These are phyloP conservation scores for Kodamaea sp. DNA, from an alignment of 1,139 yeast species.

Conservation along the genomic window DNA sequence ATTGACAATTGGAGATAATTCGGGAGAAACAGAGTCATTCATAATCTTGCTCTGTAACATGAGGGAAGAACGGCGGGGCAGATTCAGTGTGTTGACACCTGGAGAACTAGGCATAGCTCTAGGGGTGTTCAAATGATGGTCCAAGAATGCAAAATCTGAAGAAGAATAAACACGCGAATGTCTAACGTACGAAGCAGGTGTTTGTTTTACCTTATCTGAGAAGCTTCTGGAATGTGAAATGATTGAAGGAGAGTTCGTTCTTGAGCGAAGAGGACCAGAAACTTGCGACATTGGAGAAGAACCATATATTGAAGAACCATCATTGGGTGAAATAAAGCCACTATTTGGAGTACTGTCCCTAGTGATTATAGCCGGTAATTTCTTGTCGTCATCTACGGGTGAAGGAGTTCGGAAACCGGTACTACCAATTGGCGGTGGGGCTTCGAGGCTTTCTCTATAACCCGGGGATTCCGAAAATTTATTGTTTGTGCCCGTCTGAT, in stretches of 20 bases:
- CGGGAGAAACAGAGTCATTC: constrained; percentile 33
- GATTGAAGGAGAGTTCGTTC: background rate
- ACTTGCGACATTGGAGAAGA: too few species aligned
- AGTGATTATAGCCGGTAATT: too few species aligned
- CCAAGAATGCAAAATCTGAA: constrained; percentile 10
- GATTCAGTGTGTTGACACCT: background rate
- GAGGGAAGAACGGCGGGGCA: constrained; percentile 4
- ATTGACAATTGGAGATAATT: constrained; percentile 40
- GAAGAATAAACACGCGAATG: constrained; percentile 33
- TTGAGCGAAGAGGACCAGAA: background rate
- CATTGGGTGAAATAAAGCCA: too few species aligned
- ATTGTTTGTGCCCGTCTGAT: too few species aligned
- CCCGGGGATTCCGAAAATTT: too few species aligned
- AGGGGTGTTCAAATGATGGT: constrained; percentile 5
- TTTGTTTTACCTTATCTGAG: constrained; percentile 29
- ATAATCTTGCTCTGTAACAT: constrained; percentile 20
- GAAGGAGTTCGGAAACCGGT: too few species aligned
- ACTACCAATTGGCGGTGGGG: too few species aligned
- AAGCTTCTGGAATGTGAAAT: constrained; percentile 14
- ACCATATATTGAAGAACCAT: too few species aligned
- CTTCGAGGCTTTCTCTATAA: too few species aligned
- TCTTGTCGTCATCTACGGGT: too few species aligned
- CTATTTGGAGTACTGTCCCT: too few species aligned
- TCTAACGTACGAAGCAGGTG: constrained; percentile 40
- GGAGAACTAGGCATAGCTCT: background rate